These are phyloP conservation scores for Teratosphaeria gauchensis DNA, from an alignment of 2,329 filamentous ascomycete genomes.

Conservation along the genomic window DNA sequence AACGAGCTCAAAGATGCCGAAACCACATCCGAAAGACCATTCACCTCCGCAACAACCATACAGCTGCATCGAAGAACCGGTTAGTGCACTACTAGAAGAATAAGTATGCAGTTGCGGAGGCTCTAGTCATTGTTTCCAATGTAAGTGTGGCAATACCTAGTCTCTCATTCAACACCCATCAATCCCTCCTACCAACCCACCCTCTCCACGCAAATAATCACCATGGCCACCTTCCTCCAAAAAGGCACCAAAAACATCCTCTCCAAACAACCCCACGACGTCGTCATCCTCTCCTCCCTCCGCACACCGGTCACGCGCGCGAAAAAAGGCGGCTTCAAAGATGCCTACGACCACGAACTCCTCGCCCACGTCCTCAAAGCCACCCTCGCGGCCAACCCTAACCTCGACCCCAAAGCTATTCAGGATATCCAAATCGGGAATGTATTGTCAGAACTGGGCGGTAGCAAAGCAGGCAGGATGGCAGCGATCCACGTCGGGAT, in stretches of 20 bases:
- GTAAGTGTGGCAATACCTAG: not conserved
- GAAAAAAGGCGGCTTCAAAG: constrained; percentile 73
- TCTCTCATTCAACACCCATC: not conserved
- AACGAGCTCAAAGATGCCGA: not conserved
- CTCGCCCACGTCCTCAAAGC: constrained; percentile 58
- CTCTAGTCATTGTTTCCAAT: not conserved
- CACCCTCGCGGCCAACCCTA: constrained; percentile 62
- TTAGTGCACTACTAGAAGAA: not conserved
- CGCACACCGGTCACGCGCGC: constrained; percentile 79
- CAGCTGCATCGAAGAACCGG: not conserved
- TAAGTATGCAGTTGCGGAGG: not conserved
- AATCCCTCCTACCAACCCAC: not conserved
- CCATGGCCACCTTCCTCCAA: constrained; percentile 35
- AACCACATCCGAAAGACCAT: not conserved
- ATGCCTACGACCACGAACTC: constrained; percentile 84
- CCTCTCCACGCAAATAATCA: not conserved
- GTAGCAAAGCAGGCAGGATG: constrained; percentile 84
- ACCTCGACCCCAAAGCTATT: constrained; percentile 58
- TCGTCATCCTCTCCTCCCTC: constrained; percentile 82
- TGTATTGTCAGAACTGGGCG: constrained; percentile 83
- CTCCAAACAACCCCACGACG: constrained; percentile 67
- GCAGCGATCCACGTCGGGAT: constrained; percentile 77
- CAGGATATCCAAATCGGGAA: constrained; percentile 81
- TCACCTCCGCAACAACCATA: not conserved
- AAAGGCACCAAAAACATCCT: constrained; percentile 65